Evolutionary conservation across 1,284 basidiomycete genomes (phyloP).

Genomic region (Microbotryum silenes-acaulis): DNA sequence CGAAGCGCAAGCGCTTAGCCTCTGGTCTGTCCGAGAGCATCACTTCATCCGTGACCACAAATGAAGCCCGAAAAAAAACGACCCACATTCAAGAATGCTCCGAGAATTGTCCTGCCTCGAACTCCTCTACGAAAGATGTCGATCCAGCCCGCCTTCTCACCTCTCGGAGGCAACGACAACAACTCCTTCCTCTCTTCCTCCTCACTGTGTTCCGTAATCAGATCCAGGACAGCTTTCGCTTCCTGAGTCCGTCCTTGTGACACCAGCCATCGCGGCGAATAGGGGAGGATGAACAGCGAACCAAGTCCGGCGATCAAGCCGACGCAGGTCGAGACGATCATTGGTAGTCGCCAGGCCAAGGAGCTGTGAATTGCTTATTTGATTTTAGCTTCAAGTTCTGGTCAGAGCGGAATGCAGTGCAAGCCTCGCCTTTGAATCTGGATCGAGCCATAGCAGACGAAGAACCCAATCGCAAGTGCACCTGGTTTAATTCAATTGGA

Average conservation of each 20-base stretch:
- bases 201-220: conserved; percentile 38
- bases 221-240: conserved; percentile 40
- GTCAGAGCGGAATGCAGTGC: neutral
- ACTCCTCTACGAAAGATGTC: conserved; percentile 25
- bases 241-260: conserved; percentile 46
- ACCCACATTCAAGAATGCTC: conserved; percentile 43
- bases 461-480: conserved; percentile 45
- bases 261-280: conserved; percentile 51
- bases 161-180: conserved; percentile 6
- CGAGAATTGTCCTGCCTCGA: conserved; percentile 44
- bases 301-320: conserved; percentile 44
- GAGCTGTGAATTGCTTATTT: conserved; percentile 38
- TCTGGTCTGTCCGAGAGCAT: no score
- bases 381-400: neutral
- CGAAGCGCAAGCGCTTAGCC: no score
- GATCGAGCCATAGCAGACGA: conserved; percentile 45
- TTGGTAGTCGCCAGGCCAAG: conserved; percentile 49
- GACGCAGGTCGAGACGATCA: conserved; percentile 43
- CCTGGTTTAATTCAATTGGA: conserved; percentile 16
- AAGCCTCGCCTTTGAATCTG: no score
- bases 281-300: conserved; percentile 44
- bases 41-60: no score
- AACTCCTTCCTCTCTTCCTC: conserved; percentile 36
- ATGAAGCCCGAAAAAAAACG: conserved; percentile 5
- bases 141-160: conserved; percentile 5